Evolutionary conservation across 345 rosid genomes (phyloP), one percentile per base, ranked within the genome.

Genomic region (Euphorbia peplus): DNA sequence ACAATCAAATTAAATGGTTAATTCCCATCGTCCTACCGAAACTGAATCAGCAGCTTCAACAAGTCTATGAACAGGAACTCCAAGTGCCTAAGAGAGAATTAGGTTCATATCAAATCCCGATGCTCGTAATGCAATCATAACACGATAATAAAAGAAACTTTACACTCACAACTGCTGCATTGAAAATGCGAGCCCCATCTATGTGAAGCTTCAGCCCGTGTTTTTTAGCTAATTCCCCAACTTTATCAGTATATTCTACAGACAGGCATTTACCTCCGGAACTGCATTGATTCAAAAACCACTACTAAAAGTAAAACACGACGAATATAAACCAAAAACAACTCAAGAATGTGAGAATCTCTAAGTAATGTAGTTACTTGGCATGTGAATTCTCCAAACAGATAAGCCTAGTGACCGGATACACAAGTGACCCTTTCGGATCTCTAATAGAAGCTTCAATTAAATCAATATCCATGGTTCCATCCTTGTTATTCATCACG

Each of bases 181-280:
- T 95, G 83, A 91, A 91, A 75, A 95, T 87, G 60, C 93, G 90
- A 83, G 98, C 99, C 46, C 99, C 99, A 1, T 95, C 98, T 14
- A 95, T 88, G 66, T 95, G 98, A 85, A 91, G 93, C 84, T 90
- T 90, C 80, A 95, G 75, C 21, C 87, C 90, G 72, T 95, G 85
- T 73, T 85, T 88, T 79, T 84, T 87, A 29, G 97, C 96, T 47
- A 91, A 46, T 68, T 88, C 89, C 62, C 97, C 96, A 16, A 91
- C 95, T 50, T 50, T 71, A 76, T 91, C 88, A 0, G 81, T 85
- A 30, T 91, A 91, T 56, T 90, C 95, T 66, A 63, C 82, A 63
- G 90, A 79, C 69, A 90, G 63, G 78, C 96, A 91, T 81, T 79
- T 87, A 64, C 99, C 99, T 18, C 97, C 95, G 50, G 87, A 77